These are phyloP conservation scores for Diplodia sapinea DNA, from an alignment of 2,329 filamentous ascomycete genomes.

Conservation along the genomic window DNA sequence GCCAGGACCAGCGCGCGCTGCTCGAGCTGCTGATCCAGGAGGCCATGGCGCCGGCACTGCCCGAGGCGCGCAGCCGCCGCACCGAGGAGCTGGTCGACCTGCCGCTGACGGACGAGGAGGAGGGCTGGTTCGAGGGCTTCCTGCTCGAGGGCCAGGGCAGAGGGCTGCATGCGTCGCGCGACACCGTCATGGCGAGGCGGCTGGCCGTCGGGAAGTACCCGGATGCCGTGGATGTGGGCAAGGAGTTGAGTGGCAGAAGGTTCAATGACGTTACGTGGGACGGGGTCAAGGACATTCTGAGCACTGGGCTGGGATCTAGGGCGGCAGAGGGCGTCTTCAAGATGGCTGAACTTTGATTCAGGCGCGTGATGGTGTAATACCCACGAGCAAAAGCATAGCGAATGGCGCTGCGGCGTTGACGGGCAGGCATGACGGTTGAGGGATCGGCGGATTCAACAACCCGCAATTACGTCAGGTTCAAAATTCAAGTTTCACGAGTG, in stretches of 20 bases:
- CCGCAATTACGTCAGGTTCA: slow-evolving; percentile 2
- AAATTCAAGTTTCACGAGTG: neutral
- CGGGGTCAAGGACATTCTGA: slow-evolving; percentile 45
- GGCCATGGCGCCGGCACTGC: slow-evolving; percentile 35
- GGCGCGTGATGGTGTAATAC: neutral
- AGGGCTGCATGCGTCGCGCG: slow-evolving; percentile 68
- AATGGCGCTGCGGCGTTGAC: slow-evolving; percentile 18
- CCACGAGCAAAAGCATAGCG: slow-evolving; percentile 19
- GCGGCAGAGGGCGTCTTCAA: slow-evolving; percentile 20
- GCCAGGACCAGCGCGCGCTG: slow-evolving; percentile 65
- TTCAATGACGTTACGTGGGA: slow-evolving; percentile 61
- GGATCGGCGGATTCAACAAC: neutral
- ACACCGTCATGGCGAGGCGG: slow-evolving; percentile 75
- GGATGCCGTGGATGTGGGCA: slow-evolving; percentile 49
- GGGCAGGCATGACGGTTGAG: neutral
- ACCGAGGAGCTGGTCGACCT: slow-evolving; percentile 74
- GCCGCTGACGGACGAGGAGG: slow-evolving; percentile 73
- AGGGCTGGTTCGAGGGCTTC: slow-evolving; percentile 74
- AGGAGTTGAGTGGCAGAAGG: slow-evolving; percentile 50
- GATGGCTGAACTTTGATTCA: slow-evolving; percentile 4
- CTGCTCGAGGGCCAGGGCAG: slow-evolving; percentile 70
- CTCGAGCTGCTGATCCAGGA: slow-evolving; percentile 68
- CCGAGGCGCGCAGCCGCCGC: slow-evolving; percentile 55
- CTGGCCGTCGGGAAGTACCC: slow-evolving; percentile 69
- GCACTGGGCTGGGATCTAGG: slow-evolving; percentile 45